These are phyloP conservation scores for Trichoderma sp. DNA, from an alignment of 2,329 filamentous ascomycete species.

Conservation along the genomic window DNA sequence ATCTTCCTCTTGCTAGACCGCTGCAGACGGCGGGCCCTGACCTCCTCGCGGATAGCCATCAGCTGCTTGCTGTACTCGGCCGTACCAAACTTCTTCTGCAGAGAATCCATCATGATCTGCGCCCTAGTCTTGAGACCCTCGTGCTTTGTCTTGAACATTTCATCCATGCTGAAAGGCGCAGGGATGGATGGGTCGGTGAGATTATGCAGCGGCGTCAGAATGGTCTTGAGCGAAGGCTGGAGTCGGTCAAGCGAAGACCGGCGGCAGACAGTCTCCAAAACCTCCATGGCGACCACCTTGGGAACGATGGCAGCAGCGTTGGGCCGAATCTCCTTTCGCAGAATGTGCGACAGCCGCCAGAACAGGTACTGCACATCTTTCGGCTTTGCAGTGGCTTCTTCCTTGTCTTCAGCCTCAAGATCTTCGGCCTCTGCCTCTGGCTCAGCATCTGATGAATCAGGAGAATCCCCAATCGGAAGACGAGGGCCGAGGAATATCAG, in stretches of 20 bases:
- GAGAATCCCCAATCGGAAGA: constrained; percentile 44
- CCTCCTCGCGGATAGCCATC: constrained; percentile 69
- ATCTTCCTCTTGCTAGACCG: constrained; percentile 85
- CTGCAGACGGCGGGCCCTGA: constrained; percentile 71
- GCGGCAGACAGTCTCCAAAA: constrained; percentile 69
- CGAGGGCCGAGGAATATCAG: constrained; percentile 75
- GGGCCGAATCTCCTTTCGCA: constrained; percentile 72
- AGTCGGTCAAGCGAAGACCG: constrained; percentile 61
- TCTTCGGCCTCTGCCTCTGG: constrained; percentile 46
- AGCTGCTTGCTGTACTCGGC: constrained; percentile 75
- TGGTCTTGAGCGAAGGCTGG: constrained; percentile 61
- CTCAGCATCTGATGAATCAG: constrained; percentile 44
- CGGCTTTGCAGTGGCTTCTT: constrained; percentile 38
- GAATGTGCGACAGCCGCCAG: constrained; percentile 72
- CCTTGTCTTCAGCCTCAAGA: constrained; percentile 47
- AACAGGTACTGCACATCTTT: constrained; percentile 71
- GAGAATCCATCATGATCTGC: constrained; percentile 73
- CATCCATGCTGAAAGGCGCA: constrained; percentile 69
- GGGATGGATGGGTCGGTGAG: constrained; percentile 79
- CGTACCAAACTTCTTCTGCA: constrained; percentile 84
- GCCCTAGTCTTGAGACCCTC: constrained; percentile 71
- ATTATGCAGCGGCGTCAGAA: constrained; percentile 69
- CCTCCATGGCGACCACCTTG: constrained; percentile 73
- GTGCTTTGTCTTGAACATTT: constrained; percentile 67
- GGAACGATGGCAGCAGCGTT: constrained; percentile 66